These are phyloP conservation scores for Hypoxylon sp. DNA, from an alignment of 2,329 filamentous ascomycete species.

Conservation along the genomic window DNA sequence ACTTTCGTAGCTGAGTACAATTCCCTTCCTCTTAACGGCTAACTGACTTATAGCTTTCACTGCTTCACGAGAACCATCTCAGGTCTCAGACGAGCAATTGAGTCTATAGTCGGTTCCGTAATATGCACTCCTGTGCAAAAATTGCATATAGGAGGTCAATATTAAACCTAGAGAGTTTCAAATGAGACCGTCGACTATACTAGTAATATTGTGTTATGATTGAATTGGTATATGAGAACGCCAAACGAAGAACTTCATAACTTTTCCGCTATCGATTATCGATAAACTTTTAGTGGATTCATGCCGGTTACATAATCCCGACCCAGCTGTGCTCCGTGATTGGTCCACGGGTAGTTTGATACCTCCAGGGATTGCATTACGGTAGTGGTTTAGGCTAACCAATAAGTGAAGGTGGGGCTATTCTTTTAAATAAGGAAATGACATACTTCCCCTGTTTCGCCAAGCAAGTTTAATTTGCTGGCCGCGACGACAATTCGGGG, in stretches of 20 bases:
- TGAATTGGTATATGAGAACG: constrained; percentile 7
- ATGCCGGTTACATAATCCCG: neutral
- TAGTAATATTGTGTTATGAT: neutral
- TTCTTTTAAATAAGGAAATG: constrained; percentile 22
- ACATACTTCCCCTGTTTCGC: constrained; percentile 35
- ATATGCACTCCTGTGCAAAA: neutral
- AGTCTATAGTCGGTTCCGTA: neutral
- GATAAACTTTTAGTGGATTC: constrained; percentile 42
- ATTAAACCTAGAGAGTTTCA: neutral
- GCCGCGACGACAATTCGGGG: constrained; percentile 30
- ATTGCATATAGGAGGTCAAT: neutral
- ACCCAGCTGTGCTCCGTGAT: neutral
- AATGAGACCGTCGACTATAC: neutral
- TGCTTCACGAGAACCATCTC: neutral
- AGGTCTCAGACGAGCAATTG: constrained; percentile 10
- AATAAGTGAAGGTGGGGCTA: neutral
- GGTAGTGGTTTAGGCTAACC: constrained; percentile 6
- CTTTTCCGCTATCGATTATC: constrained; percentile 45
- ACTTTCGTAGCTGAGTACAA: neutral
- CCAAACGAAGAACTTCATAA: constrained; percentile 22
- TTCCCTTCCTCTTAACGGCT: neutral
- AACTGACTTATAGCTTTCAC: neutral
- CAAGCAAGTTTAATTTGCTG: constrained; percentile 42
- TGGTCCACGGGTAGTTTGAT: neutral
- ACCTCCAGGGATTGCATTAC: neutral